These are phyloP conservation scores for Linnemannia exigua DNA, from an alignment of 192 early-diverging fungal species.

Conservation along the genomic window DNA sequence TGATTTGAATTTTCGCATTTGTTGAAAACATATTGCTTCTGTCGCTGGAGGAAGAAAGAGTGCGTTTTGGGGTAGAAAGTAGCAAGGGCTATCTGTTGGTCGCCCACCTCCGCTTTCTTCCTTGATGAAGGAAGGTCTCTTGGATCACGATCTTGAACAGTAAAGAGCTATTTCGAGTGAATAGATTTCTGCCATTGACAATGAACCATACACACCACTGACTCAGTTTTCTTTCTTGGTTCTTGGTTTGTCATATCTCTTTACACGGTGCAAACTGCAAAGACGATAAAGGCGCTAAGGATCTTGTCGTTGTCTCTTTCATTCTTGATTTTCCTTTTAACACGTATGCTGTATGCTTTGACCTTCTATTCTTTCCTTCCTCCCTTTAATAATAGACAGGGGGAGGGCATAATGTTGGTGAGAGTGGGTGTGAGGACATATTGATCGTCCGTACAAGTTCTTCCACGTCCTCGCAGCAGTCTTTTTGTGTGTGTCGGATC, in stretches of 20 bases:
- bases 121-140: not conserved
- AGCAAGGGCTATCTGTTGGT: not conserved
- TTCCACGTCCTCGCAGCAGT: not conserved
- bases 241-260: not conserved
- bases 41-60: not conserved
- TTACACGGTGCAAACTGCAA: not conserved
- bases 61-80: too few species aligned
- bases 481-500: not conserved
- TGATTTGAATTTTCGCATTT: not conserved
- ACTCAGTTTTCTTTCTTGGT: not conserved
- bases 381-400: not conserved
- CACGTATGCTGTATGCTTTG: not conserved
- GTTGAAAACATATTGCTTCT: not conserved
- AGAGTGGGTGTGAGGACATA: not conserved
- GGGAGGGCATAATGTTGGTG: not conserved
- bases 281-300: too few species aligned
- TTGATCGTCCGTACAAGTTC: not conserved
- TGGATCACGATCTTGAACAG: slow-evolving; percentile 2
- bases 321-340: not conserved
- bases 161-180: not conserved
- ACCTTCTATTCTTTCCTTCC: not conserved
- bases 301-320: too few species aligned
- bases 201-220: not conserved
- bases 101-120: not conserved
- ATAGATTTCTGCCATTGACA: not conserved